phyloP scores from a whole-genome alignment of 163 green algal genomes.

The Scenedesmus sp. region DNA sequence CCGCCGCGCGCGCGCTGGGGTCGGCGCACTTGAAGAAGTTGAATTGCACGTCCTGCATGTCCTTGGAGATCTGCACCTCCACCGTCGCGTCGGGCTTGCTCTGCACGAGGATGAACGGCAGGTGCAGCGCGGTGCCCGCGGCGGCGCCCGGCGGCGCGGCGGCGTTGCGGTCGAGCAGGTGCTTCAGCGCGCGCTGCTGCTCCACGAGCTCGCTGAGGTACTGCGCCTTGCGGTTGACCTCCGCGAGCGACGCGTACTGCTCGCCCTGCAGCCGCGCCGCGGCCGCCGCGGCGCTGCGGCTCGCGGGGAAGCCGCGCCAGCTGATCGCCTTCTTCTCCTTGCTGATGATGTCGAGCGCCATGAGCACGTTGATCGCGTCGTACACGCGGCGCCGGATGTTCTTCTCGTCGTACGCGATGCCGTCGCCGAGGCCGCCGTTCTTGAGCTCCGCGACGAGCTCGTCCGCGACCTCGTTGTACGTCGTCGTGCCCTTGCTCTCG shows the following conservation, averaged over 20 bases:
- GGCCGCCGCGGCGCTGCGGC: slow-evolving; percentile 12
- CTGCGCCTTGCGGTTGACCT: slow-evolving; percentile 45
- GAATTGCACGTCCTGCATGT: slow-evolving; percentile 66
- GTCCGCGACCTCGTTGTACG: slow-evolving; percentile 97
- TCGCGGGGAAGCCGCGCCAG: slow-evolving; percentile 42
- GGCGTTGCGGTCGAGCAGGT: slow-evolving; percentile 53
- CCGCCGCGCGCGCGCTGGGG: too few species aligned
- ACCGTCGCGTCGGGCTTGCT: slow-evolving; percentile 60
- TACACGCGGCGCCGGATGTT: slow-evolving; percentile 97
- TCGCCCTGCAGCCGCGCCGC: slow-evolving; percentile 23
- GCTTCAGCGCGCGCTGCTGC: slow-evolving; percentile 56
- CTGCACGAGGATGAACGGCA: slow-evolving; percentile 67
- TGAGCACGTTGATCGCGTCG: slow-evolving; percentile 98
- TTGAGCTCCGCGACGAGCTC: slow-evolving; percentile 88
- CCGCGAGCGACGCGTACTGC: slow-evolving; percentile 4
- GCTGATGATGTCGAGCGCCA: slow-evolving; percentile 93
- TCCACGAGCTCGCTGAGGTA: slow-evolving; percentile 56
- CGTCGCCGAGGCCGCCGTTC: slow-evolving; percentile 31
- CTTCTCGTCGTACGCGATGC: slow-evolving; percentile 89
- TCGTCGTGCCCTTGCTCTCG: slow-evolving; percentile 84
- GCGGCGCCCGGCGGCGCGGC: background rate
- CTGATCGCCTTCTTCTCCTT: slow-evolving; percentile 89
- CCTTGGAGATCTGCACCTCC: slow-evolving; percentile 64
- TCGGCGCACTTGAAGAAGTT: slow-evolving; percentile 56
- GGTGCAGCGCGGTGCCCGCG: slow-evolving; percentile 48